phyloP scores from a whole-genome alignment of 768 basidiomycete species.

The Tricholoma hemisulphureum region DNA sequence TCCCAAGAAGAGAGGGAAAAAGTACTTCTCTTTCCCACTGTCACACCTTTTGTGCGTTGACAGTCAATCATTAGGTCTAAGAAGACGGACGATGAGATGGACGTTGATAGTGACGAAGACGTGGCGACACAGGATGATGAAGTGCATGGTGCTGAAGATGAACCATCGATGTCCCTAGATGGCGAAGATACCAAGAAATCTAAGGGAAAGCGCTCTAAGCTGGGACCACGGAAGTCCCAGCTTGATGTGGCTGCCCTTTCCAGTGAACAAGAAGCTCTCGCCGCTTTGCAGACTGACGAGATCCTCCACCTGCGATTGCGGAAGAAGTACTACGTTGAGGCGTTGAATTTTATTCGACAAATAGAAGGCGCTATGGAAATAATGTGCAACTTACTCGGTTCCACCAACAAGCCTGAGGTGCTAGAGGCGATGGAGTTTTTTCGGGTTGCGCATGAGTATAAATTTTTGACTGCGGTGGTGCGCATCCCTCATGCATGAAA shows the following conservation, averaged over 20 bases:
- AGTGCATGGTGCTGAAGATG: constrained; percentile 31
- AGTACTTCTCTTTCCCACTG: background rate
- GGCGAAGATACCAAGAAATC: constrained; percentile 42
- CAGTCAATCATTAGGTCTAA: constrained; percentile 22
- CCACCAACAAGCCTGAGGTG: constrained; percentile 81
- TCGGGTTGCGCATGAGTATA: constrained; percentile 75
- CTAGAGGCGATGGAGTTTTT: constrained; percentile 90
- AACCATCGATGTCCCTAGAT: constrained; percentile 36
- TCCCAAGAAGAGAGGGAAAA: constrained; percentile 36
- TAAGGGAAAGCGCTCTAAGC: constrained; percentile 44
- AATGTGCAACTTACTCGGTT: constrained; percentile 77
- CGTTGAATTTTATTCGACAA: constrained; percentile 71
- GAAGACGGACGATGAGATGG: constrained; percentile 50
- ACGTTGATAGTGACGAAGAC: constrained; percentile 48
- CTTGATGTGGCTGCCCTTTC: constrained; percentile 66
- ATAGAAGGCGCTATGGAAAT: constrained; percentile 64
- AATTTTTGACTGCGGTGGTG: constrained; percentile 77
- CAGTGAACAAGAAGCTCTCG: constrained; percentile 69
- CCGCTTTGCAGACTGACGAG: constrained; percentile 64
- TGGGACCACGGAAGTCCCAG: constrained; percentile 64
- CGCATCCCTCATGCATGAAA: background rate
- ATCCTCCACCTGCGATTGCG: constrained; percentile 64
- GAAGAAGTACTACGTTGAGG: constrained; percentile 87
- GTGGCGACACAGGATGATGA: constrained; percentile 41
- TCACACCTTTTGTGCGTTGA: background rate